Conservation (phyloP, 768 basidiomycete species). For the Tubosaeta sp. region DNA sequence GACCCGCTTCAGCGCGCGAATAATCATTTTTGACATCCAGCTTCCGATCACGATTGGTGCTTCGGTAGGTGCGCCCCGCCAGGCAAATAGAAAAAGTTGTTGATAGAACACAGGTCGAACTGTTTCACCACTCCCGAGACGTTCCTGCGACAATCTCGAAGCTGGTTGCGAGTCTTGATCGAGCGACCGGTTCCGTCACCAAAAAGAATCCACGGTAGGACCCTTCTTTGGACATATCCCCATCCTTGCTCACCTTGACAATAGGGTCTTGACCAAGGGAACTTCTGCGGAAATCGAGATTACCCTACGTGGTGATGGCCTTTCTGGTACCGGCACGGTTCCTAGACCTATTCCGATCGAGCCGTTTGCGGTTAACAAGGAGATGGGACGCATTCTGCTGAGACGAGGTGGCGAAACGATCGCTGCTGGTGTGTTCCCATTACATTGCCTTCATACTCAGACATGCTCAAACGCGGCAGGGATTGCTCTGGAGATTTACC, state of each 20-base stretch:
- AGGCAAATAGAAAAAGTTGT: not conserved
- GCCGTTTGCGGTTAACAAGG: constrained; percentile 82
- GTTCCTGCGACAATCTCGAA: constrained; percentile 86
- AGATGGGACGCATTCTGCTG: constrained; percentile 91
- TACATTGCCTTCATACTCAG: not conserved
- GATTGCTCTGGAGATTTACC: constrained; percentile 40
- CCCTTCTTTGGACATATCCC: not conserved
- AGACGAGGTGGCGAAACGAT: constrained; percentile 91
- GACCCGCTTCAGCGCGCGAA: constrained; percentile 73
- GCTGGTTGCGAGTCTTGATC: constrained; percentile 75
- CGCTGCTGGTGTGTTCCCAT: constrained; percentile 62
- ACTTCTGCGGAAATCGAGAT: constrained; percentile 85
- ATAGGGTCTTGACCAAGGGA: constrained; percentile 81
- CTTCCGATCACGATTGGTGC: constrained; percentile 86
- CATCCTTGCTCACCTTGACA: constrained; percentile 3
- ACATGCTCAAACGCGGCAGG: constrained; percentile 29
- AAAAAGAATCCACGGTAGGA: constrained; percentile 77
- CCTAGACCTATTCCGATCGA: constrained; percentile 77
- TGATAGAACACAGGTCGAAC: constrained; percentile 59
- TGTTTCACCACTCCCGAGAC: constrained; percentile 93
- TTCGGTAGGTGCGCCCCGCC: constrained; percentile 48
- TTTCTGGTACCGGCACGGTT: constrained; percentile 42
- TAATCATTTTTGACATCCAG: constrained; percentile 91
- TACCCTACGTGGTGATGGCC: constrained; percentile 54
- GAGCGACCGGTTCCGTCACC: constrained; percentile 64